These are phyloP conservation scores for Cymbopogon flexuosus DNA, from an alignment of 202 grass and related monocot genomes.

Conservation along the genomic window DNA sequence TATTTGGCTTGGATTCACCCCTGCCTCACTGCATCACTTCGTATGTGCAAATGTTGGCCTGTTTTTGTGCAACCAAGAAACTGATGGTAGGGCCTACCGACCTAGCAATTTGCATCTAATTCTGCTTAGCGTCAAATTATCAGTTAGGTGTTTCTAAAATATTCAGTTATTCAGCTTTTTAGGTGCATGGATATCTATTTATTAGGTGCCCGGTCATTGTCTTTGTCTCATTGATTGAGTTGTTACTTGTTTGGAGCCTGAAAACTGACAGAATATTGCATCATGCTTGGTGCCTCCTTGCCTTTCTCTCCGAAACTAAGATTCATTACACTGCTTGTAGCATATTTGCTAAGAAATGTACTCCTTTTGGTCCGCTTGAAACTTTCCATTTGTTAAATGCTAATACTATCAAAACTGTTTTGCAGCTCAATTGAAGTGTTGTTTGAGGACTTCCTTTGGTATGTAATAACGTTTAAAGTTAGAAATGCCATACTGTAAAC, in stretches of 20 bases:
- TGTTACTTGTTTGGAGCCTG: neutral
- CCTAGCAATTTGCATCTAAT: neutral
- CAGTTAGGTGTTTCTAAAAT: neutral
- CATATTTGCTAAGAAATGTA: neutral
- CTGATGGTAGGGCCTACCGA: neutral
- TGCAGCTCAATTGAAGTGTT: constrained; percentile 63
- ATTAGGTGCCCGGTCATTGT: neutral
- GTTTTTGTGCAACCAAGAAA: neutral
- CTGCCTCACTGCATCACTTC: neutral
- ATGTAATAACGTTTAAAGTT: constrained; percentile 35
- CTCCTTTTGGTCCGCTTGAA: neutral
- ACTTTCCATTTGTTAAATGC: neutral
- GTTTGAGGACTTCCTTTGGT: constrained; percentile 96
- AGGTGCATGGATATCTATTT: neutral
- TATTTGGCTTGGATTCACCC: too few relatives aligned
- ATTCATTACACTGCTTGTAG: neutral
- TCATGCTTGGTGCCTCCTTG: neutral
- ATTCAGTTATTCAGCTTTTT: neutral
- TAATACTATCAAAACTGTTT: constrained; percentile 22
- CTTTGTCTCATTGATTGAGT: neutral
- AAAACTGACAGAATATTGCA: neutral
- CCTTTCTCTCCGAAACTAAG: neutral
- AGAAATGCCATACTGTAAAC: neutral
- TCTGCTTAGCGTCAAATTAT: neutral
- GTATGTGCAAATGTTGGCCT: neutral